Conservation (phyloP, 805 yeast species). For the Saturnispora ahearnii region DNA sequence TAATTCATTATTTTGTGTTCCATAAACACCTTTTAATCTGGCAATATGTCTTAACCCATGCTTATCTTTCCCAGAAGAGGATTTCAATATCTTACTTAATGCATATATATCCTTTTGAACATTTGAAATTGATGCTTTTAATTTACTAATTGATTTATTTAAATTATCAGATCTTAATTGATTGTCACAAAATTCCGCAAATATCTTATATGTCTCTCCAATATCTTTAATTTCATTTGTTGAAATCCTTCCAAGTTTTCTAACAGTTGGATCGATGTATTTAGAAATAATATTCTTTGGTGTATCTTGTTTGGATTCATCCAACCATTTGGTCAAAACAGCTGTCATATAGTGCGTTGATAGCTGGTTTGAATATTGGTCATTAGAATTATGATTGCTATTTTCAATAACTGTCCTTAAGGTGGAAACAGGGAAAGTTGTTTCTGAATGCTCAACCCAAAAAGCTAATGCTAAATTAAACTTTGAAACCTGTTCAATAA, state of each 20-base stretch:
- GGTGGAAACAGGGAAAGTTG: slow-evolving; percentile 47
- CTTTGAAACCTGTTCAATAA: slow-evolving; percentile 23
- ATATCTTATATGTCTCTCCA: slow-evolving; percentile 43
- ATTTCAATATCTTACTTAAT: slow-evolving; percentile 34
- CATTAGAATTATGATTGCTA: slow-evolving; percentile 1
- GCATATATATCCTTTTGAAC: slow-evolving; percentile 42
- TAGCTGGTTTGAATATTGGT: not conserved
- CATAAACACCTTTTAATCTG: slow-evolving; percentile 39
- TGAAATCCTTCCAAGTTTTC: slow-evolving; percentile 16
- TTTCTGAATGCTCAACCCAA: slow-evolving; percentile 53
- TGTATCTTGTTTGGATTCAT: slow-evolving; percentile 60
- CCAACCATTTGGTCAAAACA: slow-evolving; percentile 56
- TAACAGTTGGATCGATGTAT: slow-evolving; percentile 44
- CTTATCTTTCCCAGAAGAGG: slow-evolving; percentile 33
- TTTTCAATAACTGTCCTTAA: slow-evolving; percentile 29
- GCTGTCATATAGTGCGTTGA: slow-evolving; percentile 21
- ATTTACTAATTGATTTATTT: slow-evolving; percentile 36
- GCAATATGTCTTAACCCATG: slow-evolving; percentile 44
- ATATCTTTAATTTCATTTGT: slow-evolving; percentile 12
- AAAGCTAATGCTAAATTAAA: slow-evolving; percentile 50
- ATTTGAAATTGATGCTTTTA: slow-evolving; percentile 21
- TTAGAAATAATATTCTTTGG: slow-evolving; percentile 47
- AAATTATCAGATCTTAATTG: slow-evolving; percentile 42
- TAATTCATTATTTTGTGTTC: slow-evolving; percentile 42
- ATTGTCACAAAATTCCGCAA: slow-evolving; percentile 67